Evolutionary conservation across 768 basidiomycete genomes (phyloP), one percentile per base, ranked within the genome.

Genomic region (Favolaschia claudopus): DNA sequence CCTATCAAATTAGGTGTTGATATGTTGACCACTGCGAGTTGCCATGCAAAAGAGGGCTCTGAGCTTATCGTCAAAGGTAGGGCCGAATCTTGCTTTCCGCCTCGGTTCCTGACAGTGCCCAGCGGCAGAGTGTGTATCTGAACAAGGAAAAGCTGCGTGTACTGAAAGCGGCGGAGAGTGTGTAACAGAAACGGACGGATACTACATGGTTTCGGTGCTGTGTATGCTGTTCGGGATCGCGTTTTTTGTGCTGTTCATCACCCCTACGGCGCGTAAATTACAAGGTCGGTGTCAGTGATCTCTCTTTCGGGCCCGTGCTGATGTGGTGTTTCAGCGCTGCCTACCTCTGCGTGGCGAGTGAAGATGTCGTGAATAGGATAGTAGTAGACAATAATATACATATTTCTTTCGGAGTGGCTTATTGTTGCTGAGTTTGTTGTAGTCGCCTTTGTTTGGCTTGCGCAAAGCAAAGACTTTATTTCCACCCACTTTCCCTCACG

Each of bases 1-100:
- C 59, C n/a, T n/a, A n/a, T n/a, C n/a, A n/a, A n/a, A n/a, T n/a
- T n/a, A 91, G 92, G 92, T 12, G 94, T 99, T 60, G 97, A 99
- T 74, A 74, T 85, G 31, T 92, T 99, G 69, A 94, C 86, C 44
- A 83, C 88, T 32, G 95, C 96, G 6, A 91, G 86, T 5, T 99
- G 96, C 69, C 79, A 87, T 59, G 85, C 95, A 52, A 81, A 85
- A 31, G 82, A 87, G 62, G 80, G 82, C 34, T 68, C 76, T 15
- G 79, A 84, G 38, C 69, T 89, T 14, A 70, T 78, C 48, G 74
- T 86, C 24, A 79, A 81, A 83, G 87, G 91, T 88, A 65, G 24
- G 74, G 46, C 10, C 29, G 33, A 17, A 22, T 22, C 25, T 12
- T 20, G 7, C 25, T 17, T 10, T 24, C 48, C 54, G 15, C 55